A percentile compares a stretch with the other conserved stretches of the same genome.
Evolutionary conservation across 2,329 filamentous ascomycete genomes (phyloP).

Genomic region (Hymenoscyphus repandus): DNA sequence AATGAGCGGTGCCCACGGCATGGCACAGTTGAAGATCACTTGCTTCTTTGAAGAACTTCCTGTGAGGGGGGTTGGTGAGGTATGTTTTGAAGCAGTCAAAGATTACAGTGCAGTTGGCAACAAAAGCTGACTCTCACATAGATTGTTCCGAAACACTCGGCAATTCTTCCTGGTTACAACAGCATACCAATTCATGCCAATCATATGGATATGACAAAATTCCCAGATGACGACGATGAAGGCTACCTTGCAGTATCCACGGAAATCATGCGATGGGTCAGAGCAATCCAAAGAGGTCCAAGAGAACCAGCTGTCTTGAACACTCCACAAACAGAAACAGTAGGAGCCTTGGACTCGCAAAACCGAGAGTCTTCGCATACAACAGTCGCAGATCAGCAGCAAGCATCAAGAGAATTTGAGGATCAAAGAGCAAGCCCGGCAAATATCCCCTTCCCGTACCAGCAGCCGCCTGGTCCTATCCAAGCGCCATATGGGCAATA

Average conservation of each 20-base stretch:
- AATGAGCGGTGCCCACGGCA: slow-evolving; percentile 12
- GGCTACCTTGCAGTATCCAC: slow-evolving; percentile 14
- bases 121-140: neutral
- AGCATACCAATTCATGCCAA: slow-evolving; percentile 30
- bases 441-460: too few relatives aligned
- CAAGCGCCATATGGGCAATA: too few relatives aligned
- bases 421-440: too few relatives aligned
- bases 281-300: too few relatives aligned
- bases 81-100: neutral
- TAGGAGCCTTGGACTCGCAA: too few relatives aligned
- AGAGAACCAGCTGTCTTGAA: too few relatives aligned
- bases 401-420: too few relatives aligned
- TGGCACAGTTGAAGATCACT: slow-evolving; percentile 24
- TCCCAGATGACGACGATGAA: slow-evolving; percentile 13
- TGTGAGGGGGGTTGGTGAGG: slow-evolving; percentile 16
- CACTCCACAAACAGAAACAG: too few relatives aligned
- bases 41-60: slow-evolving; percentile 35
- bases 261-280: slow-evolving; percentile 7
- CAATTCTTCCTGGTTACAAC: slow-evolving; percentile 29
- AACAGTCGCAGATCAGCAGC: too few relatives aligned
- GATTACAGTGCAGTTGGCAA: neutral
- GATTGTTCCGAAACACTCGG: slow-evolving; percentile 30
- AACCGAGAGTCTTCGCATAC: too few relatives aligned
- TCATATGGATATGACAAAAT: slow-evolving; percentile 33
- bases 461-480: too few relatives aligned